phyloP scores from a whole-genome alignment of 768 basidiomycete genomes.

The Pulveroboletus sp. region DNA sequence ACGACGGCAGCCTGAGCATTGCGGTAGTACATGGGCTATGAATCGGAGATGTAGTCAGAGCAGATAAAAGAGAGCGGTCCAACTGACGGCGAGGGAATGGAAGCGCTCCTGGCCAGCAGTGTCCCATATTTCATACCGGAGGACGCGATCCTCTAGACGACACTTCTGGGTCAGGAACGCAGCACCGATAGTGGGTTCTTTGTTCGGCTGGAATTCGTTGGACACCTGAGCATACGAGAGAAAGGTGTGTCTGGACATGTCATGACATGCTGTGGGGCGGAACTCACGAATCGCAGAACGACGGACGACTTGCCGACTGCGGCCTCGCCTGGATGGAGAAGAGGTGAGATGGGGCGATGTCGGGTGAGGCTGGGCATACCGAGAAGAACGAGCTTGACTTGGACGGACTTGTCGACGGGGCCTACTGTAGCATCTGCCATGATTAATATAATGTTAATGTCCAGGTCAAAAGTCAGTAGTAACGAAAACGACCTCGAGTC shows the following conservation, averaged over 20 bases:
- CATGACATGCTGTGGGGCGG: slow-evolving; percentile 9
- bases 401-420: slow-evolving; percentile 84
- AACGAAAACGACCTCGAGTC: slow-evolving; percentile 3
- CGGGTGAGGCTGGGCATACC: slow-evolving; percentile 46
- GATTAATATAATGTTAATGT: slow-evolving; percentile 18
- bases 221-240: slow-evolving; percentile 57
- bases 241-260: slow-evolving; percentile 1
- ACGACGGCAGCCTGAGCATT: slow-evolving; percentile 98
- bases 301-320: slow-evolving; percentile 99
- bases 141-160: slow-evolving; percentile 88
- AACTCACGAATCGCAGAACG: slow-evolving; percentile 89
- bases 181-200: slow-evolving; percentile 97
- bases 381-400: slow-evolving; percentile 96
- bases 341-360: not conserved
- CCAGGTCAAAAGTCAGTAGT: too few relatives aligned
- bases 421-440: slow-evolving; percentile 80
- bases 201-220: slow-evolving; percentile 98
- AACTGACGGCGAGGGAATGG: slow-evolving; percentile 88
- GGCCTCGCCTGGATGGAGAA: slow-evolving; percentile 74
- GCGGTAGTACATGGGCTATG: slow-evolving; percentile 96
- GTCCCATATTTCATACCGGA: slow-evolving; percentile 97
- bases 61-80: not conserved
- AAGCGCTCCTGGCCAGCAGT: slow-evolving; percentile 96
- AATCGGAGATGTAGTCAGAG: slow-evolving; percentile 8
- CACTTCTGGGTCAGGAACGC: slow-evolving; percentile 96